Conservation (phyloP, 129 eudicot species). For the Solidago caesia region DNA sequence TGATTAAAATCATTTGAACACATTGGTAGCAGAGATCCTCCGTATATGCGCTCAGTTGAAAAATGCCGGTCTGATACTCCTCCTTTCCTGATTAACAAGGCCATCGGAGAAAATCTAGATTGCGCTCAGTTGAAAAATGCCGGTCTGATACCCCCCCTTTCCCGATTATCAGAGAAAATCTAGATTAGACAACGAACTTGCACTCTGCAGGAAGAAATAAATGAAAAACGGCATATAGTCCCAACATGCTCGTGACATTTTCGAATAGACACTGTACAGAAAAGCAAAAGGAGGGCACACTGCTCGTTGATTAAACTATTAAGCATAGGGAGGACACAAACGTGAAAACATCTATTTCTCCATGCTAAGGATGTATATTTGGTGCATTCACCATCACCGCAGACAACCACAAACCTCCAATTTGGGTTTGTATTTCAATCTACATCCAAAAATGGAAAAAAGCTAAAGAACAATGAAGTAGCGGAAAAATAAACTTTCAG, state of each 20-base stretch:
- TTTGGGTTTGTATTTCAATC: conserved; percentile 95
- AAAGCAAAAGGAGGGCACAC: background rate
- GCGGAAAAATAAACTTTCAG: background rate
- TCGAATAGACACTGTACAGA: too few relatives aligned
- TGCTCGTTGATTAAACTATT: conserved; percentile 3
- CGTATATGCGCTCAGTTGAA: conserved; percentile 79
- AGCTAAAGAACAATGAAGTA: background rate
- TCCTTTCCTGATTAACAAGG: conserved; percentile 62
- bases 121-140: conserved; percentile 86
- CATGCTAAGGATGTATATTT: conserved; percentile 97
- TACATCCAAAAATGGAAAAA: conserved; percentile 32
- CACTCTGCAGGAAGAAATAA: background rate
- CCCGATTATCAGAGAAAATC: conserved; percentile 41
- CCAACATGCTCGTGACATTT: conserved; percentile 12
- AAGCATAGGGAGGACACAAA: conserved; percentile 28
- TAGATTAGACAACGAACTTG: background rate
- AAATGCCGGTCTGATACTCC: too few relatives aligned
- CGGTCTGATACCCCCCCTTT: conserved; percentile 82
- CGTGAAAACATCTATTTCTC: conserved; percentile 98
- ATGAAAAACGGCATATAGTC: conserved; percentile 7
- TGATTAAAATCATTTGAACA: conserved; percentile 92
- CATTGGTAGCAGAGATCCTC: conserved; percentile 83
- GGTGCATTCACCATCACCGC: conserved; percentile 96
- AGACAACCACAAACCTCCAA: conserved; percentile 97
- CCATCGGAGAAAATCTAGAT: too few relatives aligned